Evolutionary conservation across 78 protist species (phyloP).

Genomic region (Capsaspora owczarzaki): DNA sequence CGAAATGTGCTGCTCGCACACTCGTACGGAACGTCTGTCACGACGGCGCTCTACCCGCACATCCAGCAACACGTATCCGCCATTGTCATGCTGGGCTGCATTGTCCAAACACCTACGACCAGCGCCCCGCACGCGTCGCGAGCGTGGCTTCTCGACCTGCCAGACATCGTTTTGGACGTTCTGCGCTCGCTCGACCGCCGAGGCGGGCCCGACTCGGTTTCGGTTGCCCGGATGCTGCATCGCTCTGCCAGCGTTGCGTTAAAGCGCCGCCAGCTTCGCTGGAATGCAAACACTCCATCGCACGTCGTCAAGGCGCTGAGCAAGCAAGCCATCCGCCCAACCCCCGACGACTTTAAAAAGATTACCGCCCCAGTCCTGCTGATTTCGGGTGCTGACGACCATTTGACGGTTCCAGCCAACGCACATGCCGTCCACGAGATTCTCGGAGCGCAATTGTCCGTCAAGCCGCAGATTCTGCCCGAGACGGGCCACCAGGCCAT

Average conservation of each 20-base stretch:
- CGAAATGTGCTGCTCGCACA: not conserved
- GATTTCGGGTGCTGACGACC: not conserved
- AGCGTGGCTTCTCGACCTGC: not conserved
- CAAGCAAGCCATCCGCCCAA: not conserved
- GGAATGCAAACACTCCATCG: not conserved
- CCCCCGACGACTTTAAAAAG: not conserved
- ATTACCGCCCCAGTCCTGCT: not conserved
- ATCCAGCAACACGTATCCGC: not conserved
- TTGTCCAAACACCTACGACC: not conserved
- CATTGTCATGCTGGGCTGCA: not conserved
- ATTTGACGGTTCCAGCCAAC: not conserved
- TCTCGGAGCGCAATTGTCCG: too few species aligned
- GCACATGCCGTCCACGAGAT: not conserved
- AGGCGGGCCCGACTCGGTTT: not conserved
- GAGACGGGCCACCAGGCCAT: not conserved
- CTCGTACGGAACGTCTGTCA: not conserved
- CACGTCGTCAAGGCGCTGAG: not conserved
- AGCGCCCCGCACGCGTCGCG: not conserved
- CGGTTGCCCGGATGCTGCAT: not conserved
- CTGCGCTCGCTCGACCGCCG: not conserved
- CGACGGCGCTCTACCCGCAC: not conserved
- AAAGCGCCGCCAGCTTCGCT: not conserved
- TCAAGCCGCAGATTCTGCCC: not conserved
- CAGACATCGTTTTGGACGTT: not conserved
- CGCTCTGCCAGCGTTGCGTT: not conserved